These are phyloP conservation scores for Rhinocladiella similis DNA, from an alignment of 2,329 filamentous ascomycete genomes.

Conservation along the genomic window DNA sequence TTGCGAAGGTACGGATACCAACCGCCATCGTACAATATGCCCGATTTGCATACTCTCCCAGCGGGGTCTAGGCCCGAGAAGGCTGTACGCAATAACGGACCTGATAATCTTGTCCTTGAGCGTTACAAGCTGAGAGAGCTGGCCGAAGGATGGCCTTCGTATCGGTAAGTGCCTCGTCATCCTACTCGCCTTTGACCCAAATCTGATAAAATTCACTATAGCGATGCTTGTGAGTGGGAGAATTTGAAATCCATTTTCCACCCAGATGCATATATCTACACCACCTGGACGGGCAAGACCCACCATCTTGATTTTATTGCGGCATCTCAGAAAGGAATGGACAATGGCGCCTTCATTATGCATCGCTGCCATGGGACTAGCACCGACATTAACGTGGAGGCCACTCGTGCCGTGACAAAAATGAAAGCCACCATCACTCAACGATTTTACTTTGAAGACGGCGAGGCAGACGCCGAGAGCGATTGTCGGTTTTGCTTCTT, in stretches of 20 bases:
- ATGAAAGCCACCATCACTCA: conserved; percentile 58
- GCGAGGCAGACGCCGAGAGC: conserved; percentile 26
- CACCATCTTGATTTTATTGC: conserved; percentile 47
- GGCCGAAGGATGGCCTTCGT: conserved; percentile 53
- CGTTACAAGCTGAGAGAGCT: conserved; percentile 50
- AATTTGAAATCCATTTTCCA: conserved; percentile 55
- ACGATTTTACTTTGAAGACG: conserved; percentile 40
- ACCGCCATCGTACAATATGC: not conserved
- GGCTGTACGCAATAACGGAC: conserved; percentile 48
- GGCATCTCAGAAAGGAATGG: conserved; percentile 53
- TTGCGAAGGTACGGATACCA: no score
- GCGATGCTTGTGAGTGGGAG: conserved; percentile 55
- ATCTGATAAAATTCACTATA: conserved; percentile 13
- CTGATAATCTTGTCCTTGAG: conserved; percentile 45
- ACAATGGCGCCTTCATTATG: conserved; percentile 57
- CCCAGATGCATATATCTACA: conserved; percentile 50
- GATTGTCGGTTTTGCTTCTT: conserved; percentile 29
- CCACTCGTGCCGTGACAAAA: conserved; percentile 50
- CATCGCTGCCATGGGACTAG: conserved; percentile 55
- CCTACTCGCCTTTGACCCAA: not conserved
- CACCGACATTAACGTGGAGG: conserved; percentile 44
- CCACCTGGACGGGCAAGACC: conserved; percentile 52
- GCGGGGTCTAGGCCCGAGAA: conserved; percentile 16
- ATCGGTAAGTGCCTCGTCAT: conserved; percentile 35
- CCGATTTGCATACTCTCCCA: conserved; percentile 15